Conservation (phyloP, 1,284 basidiomycete species). For the Pseudozyma hubeiensis region DNA sequence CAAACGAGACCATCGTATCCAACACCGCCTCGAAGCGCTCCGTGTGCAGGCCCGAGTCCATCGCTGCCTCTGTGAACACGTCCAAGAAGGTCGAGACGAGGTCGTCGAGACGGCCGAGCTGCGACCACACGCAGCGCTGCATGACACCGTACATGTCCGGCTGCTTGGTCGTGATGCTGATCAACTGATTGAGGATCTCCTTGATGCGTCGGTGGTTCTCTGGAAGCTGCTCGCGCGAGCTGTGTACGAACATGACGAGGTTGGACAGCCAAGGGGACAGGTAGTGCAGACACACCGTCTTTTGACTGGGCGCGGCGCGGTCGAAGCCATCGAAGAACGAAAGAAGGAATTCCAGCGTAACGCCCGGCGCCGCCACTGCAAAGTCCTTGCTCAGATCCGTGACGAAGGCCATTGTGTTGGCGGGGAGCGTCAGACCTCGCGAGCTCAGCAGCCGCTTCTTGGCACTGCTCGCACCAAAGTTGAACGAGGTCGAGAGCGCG, state of each 20-base stretch:
- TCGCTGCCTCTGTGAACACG: conserved; percentile 63
- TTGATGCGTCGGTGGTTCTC: conserved; percentile 64
- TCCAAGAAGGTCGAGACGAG: conserved; percentile 63
- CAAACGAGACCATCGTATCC: conserved; percentile 66
- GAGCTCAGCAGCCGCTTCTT: conserved; percentile 58
- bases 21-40: conserved; percentile 62
- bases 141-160: conserved; percentile 65
- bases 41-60: conserved; percentile 64
- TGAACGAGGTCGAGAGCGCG: conserved; percentile 65
- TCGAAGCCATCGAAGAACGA: conserved; percentile 67
- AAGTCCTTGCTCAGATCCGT: conserved; percentile 64
- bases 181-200: conserved; percentile 61
- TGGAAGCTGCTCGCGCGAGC: conserved; percentile 57
- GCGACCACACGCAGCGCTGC: conserved; percentile 64
- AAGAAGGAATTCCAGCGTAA: conserved; percentile 62
- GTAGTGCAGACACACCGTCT: conserved; percentile 62
- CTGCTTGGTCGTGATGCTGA: conserved; percentile 65
- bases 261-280: conserved; percentile 65
- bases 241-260: conserved; percentile 61
- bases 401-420: conserved; percentile 63
- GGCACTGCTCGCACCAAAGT: conserved; percentile 61
- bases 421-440: conserved; percentile 58
- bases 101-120: conserved; percentile 63
- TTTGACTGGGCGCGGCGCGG: conserved; percentile 55
- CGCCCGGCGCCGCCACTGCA: conserved; percentile 60